phyloP scores from a whole-genome alignment of 768 basidiomycete species.

The Tephrocybe sp. region DNA sequence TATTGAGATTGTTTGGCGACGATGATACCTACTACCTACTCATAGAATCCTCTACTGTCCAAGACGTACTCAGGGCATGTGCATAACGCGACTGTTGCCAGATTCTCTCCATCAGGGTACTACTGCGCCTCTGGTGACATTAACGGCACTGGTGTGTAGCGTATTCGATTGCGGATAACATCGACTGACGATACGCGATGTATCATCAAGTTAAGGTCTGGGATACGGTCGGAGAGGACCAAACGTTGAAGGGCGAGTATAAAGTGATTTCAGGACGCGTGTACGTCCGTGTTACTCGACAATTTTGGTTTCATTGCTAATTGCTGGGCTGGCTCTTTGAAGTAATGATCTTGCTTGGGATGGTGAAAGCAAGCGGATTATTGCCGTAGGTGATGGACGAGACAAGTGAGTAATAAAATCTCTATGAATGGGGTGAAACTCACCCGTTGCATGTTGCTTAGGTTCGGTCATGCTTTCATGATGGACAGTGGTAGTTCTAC shows the following conservation, averaged over 20 bases:
- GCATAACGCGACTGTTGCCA: constrained; percentile 83
- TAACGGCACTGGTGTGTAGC: constrained; percentile 66
- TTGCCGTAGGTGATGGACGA: constrained; percentile 88
- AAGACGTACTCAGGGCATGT: constrained; percentile 76
- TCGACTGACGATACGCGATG: neutral
- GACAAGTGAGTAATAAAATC: constrained; percentile 61
- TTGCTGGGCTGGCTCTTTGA: constrained; percentile 1
- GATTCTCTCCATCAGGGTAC: constrained; percentile 89
- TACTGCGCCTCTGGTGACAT: constrained; percentile 92
- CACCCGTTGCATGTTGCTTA: constrained; percentile 24
- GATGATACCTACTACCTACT: constrained; percentile 6
- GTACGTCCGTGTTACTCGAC: constrained; percentile 37
- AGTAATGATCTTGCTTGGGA: constrained; percentile 98
- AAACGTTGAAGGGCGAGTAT: constrained; percentile 78
- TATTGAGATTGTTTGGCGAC: neutral
- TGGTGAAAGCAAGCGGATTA: constrained; percentile 92
- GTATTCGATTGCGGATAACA: neutral
- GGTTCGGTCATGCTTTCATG: constrained; percentile 83
- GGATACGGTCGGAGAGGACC: constrained; percentile 88
- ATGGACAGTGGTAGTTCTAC: constrained; percentile 80
- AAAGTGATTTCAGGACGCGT: constrained; percentile 70
- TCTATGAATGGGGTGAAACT: neutral
- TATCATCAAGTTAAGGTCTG: constrained; percentile 82
- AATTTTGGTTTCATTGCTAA: neutral
- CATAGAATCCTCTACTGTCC: constrained; percentile 63